These are phyloP conservation scores for Berkeleyomyces basicola DNA, from an alignment of 2,329 filamentous ascomycete genomes.

Conservation along the genomic window DNA sequence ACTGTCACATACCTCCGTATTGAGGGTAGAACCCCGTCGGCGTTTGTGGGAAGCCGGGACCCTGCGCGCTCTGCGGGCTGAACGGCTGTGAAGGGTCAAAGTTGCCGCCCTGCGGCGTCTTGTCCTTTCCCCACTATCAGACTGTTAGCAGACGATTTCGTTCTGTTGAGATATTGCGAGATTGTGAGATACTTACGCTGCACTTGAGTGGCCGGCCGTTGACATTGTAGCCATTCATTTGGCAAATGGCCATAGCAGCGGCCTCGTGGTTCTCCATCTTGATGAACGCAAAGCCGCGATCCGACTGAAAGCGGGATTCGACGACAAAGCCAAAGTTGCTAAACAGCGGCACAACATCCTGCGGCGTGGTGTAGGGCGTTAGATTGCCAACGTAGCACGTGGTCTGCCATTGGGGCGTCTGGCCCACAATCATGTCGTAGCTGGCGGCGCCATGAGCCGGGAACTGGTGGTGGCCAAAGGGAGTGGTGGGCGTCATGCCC, in stretches of 20 bases:
- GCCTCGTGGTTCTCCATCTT: slow-evolving; percentile 99
- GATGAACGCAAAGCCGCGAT: slow-evolving; percentile 94
- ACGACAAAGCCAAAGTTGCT: slow-evolving; percentile 97
- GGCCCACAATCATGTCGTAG: slow-evolving; percentile 89
- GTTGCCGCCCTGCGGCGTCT: slow-evolving; percentile 66
- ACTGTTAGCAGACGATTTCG: slow-evolving; percentile 18
- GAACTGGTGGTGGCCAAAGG: slow-evolving; percentile 94
- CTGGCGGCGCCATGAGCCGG: slow-evolving; percentile 92
- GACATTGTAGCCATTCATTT: slow-evolving; percentile 94
- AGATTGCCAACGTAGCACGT: slow-evolving; percentile 96
- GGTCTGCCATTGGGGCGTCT: slow-evolving; percentile 96
- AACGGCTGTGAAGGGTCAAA: slow-evolving; percentile 57
- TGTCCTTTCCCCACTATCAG: slow-evolving; percentile 92
- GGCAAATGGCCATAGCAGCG: slow-evolving; percentile 94
- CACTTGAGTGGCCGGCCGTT: slow-evolving; percentile 95
- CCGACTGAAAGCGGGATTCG: slow-evolving; percentile 93
- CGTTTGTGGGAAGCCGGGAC: slow-evolving; percentile 58
- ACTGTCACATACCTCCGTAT: slow-evolving; percentile 54
- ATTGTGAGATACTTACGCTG: slow-evolving; percentile 53
- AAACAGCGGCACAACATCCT: slow-evolving; percentile 93
- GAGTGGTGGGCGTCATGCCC: slow-evolving; percentile 94
- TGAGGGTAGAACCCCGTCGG: slow-evolving; percentile 80
- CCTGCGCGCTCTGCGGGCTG: slow-evolving; percentile 58
- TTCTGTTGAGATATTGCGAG: background rate
- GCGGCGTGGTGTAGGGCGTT: slow-evolving; percentile 92